Conservation (phyloP, 1,284 basidiomycete species). For the Moniliella sp. region DNA sequence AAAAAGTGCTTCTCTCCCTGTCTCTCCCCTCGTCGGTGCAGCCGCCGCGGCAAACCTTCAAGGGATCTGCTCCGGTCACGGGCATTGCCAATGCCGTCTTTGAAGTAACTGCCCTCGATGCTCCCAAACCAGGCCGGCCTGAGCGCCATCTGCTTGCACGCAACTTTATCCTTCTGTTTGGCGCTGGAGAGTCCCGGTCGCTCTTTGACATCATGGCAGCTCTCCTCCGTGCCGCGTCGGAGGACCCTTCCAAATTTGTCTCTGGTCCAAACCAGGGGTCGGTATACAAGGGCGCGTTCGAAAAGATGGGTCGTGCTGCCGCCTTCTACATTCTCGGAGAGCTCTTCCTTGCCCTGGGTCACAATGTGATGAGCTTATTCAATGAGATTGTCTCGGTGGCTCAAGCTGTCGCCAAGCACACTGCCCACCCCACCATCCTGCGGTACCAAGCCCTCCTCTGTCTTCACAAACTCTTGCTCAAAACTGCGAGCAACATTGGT, state of each 20-base stretch:
- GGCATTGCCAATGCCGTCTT: neutral
- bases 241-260: slow-evolving; percentile 4
- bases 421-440: slow-evolving; percentile 42
- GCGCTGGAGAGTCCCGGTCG: slow-evolving; percentile 51
- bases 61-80: too few relatives aligned
- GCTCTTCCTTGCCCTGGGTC: slow-evolving; percentile 59
- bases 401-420: slow-evolving; percentile 9
- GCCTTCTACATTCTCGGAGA: slow-evolving; percentile 61
- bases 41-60: neutral
- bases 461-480: slow-evolving; percentile 52
- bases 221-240: slow-evolving; percentile 11
- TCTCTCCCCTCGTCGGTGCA: neutral
- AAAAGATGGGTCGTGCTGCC: slow-evolving; percentile 52
- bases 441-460: slow-evolving; percentile 59
- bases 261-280: slow-evolving; percentile 38
- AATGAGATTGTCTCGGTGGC: slow-evolving; percentile 44
- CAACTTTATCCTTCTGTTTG: slow-evolving; percentile 58
- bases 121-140: slow-evolving; percentile 51
- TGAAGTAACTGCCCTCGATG: neutral
- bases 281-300: slow-evolving; percentile 47
- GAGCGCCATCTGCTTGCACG: slow-evolving; percentile 56
- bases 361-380: slow-evolving; percentile 79
- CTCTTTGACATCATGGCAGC: slow-evolving; percentile 61
- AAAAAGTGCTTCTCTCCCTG: slow-evolving; percentile 1
- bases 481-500: slow-evolving; percentile 59